A percentile compares a stretch with the other conserved stretches of the same genome.
These are phyloP conservation scores for Phytopythium delawarense DNA, from an alignment of 352 stramenopile genomes.

Conservation along the genomic window DNA sequence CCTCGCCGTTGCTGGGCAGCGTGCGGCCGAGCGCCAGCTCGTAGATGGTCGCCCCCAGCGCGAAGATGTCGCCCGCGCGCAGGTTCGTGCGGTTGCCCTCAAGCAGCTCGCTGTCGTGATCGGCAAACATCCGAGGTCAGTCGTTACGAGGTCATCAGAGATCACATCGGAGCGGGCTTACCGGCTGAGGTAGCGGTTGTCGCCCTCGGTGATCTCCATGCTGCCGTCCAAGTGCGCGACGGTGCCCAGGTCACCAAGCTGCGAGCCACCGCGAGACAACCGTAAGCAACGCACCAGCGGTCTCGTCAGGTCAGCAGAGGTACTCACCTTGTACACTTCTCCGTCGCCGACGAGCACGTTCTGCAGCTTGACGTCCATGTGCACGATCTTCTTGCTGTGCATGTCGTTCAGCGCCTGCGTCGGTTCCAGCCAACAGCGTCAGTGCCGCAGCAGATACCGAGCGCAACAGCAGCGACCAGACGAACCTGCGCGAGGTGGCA, in stretches of 20 bases:
- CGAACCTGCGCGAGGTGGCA: conserved; percentile 66
- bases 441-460: background rate
- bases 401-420: conserved; percentile 69
- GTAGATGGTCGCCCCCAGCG: conserved; percentile 82
- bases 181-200: conserved; percentile 84
- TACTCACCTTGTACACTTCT: conserved; percentile 69
- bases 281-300: conserved; percentile 2
- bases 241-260: conserved; percentile 79
- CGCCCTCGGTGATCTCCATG: conserved; percentile 85
- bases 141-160: no score
- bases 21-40: conserved; percentile 67
- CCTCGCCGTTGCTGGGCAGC: conserved; percentile 67
- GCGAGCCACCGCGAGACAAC: background rate
- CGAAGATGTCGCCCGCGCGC: conserved; percentile 77
- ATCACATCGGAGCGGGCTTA: background rate
- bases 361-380: conserved; percentile 87
- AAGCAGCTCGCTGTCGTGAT: conserved; percentile 48
- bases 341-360: conserved; percentile 66
- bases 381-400: conserved; percentile 80
- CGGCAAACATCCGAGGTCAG: background rate
- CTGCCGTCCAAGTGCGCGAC: conserved; percentile 70
- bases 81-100: conserved; percentile 78
- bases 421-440: background rate
- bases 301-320: background rate
- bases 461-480: background rate